A percentile compares a stretch with the other conserved stretches of the same genome.
Conservation (phyloP, 257 asterid species). For the Solanum chaucha region DNA sequence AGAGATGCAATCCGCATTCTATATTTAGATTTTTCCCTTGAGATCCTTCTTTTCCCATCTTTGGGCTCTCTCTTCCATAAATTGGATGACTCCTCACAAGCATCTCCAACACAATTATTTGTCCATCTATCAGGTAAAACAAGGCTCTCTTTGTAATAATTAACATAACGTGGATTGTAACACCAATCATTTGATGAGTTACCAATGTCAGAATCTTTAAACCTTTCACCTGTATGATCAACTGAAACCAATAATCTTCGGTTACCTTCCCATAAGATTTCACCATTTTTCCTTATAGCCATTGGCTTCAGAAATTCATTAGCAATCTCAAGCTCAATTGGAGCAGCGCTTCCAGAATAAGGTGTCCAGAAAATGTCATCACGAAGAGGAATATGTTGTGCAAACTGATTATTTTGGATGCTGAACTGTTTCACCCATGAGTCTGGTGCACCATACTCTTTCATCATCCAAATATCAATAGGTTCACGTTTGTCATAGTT, state of each 20-base stretch:
- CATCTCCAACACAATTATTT: background rate
- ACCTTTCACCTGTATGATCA: background rate
- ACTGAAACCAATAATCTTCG: background rate
- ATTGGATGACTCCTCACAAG: background rate
- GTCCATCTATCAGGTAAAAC: background rate
- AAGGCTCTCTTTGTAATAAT: background rate
- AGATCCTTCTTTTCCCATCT: background rate
- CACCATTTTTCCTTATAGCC: background rate
- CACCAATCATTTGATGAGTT: background rate
- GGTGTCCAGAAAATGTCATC: background rate
- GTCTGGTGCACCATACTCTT: background rate
- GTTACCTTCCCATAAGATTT: background rate
- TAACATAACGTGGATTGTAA: background rate
- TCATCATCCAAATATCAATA: background rate
- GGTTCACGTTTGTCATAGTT: background rate
- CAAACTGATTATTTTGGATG: background rate
- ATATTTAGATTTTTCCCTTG: background rate
- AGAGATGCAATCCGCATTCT: background rate
- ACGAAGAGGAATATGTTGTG: background rate
- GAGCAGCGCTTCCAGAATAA: background rate
- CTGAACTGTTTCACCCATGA: background rate
- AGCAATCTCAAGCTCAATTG: background rate
- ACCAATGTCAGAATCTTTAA: background rate
- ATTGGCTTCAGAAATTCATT: background rate
- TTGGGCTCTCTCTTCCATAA: background rate